A percentile compares a stretch with the other conserved stretches of the same genome.
Evolutionary conservation across 2,329 filamentous ascomycete species (phyloP).

Genomic region (Cytospora paraplurivora): DNA sequence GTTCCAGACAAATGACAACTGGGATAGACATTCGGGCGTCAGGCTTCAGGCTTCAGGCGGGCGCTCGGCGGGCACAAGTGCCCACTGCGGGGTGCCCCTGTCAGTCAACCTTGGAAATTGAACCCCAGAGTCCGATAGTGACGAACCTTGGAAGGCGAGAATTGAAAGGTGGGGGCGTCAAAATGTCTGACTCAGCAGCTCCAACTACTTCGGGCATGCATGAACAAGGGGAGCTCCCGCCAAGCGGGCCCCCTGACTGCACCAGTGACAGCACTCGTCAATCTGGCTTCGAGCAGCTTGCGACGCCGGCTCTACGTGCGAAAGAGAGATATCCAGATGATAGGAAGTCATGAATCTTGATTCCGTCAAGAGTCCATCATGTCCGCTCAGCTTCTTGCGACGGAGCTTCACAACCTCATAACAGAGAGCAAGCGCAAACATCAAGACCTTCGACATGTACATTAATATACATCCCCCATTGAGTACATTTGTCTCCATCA

Average conservation of each 20-base stretch:
- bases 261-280: neutral
- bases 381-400: constrained; percentile 87
- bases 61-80: too few relatives aligned
- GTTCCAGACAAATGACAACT: neutral
- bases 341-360: constrained; percentile 20
- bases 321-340: neutral
- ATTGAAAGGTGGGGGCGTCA: neutral
- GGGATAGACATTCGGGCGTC: neutral
- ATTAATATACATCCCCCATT: neutral
- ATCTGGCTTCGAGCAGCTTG: constrained; percentile 3
- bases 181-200: neutral
- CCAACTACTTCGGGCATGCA: neutral
- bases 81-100: neutral
- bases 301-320: neutral
- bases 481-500: constrained; percentile 33
- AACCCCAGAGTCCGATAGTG: neutral
- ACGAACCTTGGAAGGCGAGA: neutral
- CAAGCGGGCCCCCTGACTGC: neutral
- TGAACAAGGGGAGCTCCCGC: neutral
- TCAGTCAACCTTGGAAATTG: neutral
- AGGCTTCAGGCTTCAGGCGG: neutral
- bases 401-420: constrained; percentile 86
- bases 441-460: constrained; percentile 81
- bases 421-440: constrained; percentile 97
- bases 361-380: constrained; percentile 53